Percentiles rank a stretch among this genome's conserved stretches.
Evolutionary conservation across 768 basidiomycete genomes (phyloP).

Genomic region (Suillus brevipes): DNA sequence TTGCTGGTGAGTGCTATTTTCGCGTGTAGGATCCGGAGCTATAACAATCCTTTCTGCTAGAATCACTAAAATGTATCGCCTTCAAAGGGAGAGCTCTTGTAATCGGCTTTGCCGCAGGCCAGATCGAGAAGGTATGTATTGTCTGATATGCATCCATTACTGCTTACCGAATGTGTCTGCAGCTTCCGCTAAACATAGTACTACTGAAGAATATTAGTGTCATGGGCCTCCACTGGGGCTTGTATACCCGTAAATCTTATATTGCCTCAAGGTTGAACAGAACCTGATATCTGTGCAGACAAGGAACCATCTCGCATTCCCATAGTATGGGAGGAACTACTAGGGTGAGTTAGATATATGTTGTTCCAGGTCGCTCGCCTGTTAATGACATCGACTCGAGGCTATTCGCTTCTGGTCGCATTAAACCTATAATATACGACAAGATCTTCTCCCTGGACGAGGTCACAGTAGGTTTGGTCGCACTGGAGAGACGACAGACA

Average conservation of each 20-base stretch:
- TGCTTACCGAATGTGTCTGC: not conserved
- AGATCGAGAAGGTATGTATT: constrained; percentile 21
- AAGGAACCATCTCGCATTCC: constrained; percentile 67
- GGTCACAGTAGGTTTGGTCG: constrained; percentile 66
- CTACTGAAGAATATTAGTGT: constrained; percentile 85
- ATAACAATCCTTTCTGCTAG: constrained; percentile 35
- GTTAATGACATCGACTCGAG: constrained; percentile 35
- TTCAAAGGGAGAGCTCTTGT: constrained; percentile 93
- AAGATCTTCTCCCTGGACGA: constrained; percentile 68
- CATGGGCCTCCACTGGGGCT: constrained; percentile 87
- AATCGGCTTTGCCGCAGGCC: constrained; percentile 62
- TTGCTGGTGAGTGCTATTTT: constrained; percentile 48
- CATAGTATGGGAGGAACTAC: constrained; percentile 69
- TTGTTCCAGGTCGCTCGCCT: constrained; percentile 9
- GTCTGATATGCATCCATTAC: not conserved
- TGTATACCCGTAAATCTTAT: constrained; percentile 59
- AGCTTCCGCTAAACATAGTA: constrained; percentile 84
- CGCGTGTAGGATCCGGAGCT: not conserved
- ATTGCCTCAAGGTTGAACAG: constrained; percentile 4
- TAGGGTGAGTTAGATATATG: constrained; percentile 46
- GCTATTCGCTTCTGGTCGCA: constrained; percentile 63
- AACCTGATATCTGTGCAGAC: constrained; percentile 34
- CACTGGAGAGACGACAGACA: constrained; percentile 80
- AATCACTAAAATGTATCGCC: constrained; percentile 87
- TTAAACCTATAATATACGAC: constrained; percentile 70